Base-by-base conservation (phyloP, 2,329 filamentous ascomycete genomes). In the Fusarium nematophilum region DNA sequence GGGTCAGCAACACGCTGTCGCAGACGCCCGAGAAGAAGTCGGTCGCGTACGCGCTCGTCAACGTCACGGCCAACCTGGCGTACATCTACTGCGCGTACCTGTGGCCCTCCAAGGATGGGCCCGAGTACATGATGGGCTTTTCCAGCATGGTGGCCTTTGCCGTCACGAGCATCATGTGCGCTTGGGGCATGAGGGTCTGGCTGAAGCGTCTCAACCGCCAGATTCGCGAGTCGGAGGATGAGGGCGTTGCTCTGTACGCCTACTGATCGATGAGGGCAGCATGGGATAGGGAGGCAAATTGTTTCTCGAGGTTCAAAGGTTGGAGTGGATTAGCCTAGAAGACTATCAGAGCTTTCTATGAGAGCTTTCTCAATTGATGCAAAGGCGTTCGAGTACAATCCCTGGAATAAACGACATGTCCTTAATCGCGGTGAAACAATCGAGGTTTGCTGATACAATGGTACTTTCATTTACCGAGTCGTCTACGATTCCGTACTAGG, bases 11-110 rank as follows among this genome's bases (percentile, higher is more conserved):
- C 3, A 76, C 74, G 0, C 73, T 76, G 23, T 75, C 74, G 1
- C 77, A 78, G 48, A 78, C 75, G 0, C 74, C 72, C 8, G 76
- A 79, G 62, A 79, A 78, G 66, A 78, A 78, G 53, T 76, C 77
- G 2, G 71, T 72, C 8, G 68, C 71, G 3, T 61, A 78, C 3
- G 71, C 72, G 13, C 72, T 79, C 23, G 76, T 79, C 14, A 79
- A 77, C 18, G 50, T 48, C 42, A 48, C 42, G 8, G 42, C 50
- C 27, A 53, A 53, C 27, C 15, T 53, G 33, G 50, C 50, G 1
- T 53, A 47, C 43, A 48, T 53, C 26, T 53, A 53, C 18, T 47
- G 42, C n/a, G 42, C 50, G 6, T 53, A 53, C 50, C 36, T 53
- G 14, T 53, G 43, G 42, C 50, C 50, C 9, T 47, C 40, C 2